Base-by-base conservation (phyloP, 805 yeast species). In the Metschnikowia cerradonensis region DNA sequence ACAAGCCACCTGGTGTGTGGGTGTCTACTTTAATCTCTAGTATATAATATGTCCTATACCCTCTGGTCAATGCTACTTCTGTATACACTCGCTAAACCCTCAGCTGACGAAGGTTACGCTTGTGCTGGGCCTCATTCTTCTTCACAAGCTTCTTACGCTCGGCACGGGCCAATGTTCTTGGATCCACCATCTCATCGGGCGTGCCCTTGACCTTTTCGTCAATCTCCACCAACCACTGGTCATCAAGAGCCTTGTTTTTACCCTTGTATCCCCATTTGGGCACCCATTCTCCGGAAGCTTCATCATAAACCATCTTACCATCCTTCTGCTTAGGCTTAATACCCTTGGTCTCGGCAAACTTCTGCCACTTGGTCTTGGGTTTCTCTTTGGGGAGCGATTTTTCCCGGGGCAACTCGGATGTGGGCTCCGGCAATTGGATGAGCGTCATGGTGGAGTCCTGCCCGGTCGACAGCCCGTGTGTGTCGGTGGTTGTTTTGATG, bases 191-290 rank as follows among this genome's bases (percentile, higher is more conserved):
- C 60, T 87, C 95, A 41, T 74, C 67, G 15, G 64, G 65, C 32
- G 76, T 71, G 49, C 68, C 67, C 63, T 80, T 78, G 30, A 77
- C 84, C 59, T 84, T 79, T 48, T 88, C 95, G 52, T 89, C 88
- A 53, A 92, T 88, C 72, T 94, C 99, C 51, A 92, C 97, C 64
- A 90, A 77, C 99, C 99, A 94, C 70, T 94, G 97, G 63, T 79
- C 73, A 62, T 92, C 98, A 59, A 84, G 64, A 49, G 83, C 81
- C 73, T 94, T 92, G 71, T 94, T 94, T 71, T 83, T 82, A 64
- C 98, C 98, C 58, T 87, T 85, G 75, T 86, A 92, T 53, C 99
- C 99, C 99, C 99, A 94, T 71, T 90, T 92, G 61, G 96, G 92
- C 54, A 86, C 96, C 99, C 99, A 94, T 71, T 90, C 91, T 47